Percentiles rank a stretch among this genome's conserved stretches.
phyloP scores from a whole-genome alignment of 192 early-diverging fungal species.

The Paraglomus occultum region DNA sequence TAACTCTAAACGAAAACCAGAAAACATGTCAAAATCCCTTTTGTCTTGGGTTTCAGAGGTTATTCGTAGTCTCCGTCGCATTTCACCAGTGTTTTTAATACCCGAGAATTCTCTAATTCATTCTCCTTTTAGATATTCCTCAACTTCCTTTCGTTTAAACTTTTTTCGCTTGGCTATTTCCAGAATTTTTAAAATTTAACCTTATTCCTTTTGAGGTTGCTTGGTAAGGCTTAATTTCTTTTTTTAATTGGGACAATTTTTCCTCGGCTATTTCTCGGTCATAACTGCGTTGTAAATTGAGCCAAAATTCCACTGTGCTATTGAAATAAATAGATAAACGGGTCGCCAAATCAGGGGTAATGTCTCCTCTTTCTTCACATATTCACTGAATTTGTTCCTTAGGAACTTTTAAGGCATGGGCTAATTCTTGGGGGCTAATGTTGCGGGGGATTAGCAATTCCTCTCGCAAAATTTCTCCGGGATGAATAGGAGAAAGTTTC shows the following conservation, averaged over 20 bases:
- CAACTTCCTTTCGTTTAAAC: too few relatives aligned
- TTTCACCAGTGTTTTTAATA: too few relatives aligned
- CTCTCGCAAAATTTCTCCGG: conserved; percentile 7
- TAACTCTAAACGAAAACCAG: neutral
- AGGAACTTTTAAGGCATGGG: neutral
- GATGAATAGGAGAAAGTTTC: conserved; percentile 4
- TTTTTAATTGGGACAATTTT: neutral
- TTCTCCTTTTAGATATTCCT: too few relatives aligned
- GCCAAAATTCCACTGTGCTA: neutral
- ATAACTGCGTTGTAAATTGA: conserved; percentile 1
- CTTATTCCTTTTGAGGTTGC: too few relatives aligned
- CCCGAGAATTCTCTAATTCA: too few relatives aligned
- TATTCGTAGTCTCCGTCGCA: too few relatives aligned
- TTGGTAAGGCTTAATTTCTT: conserved; percentile 5
- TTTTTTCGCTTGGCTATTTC: neutral
- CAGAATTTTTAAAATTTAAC: neutral
- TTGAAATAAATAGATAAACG: neutral
- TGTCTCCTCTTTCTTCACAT: conserved; percentile 2
- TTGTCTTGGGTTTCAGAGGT: too few relatives aligned
- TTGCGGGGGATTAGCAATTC: neutral
- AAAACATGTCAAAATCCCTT: conserved; percentile 1
- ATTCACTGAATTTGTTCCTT: conserved; percentile 8
- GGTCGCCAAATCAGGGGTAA: neutral
- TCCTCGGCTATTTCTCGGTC: neutral
- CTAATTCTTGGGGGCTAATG: conserved; percentile 5